These are phyloP conservation scores for Rosa persica DNA, from an alignment of 306 rosid species.

Conservation along the genomic window DNA sequence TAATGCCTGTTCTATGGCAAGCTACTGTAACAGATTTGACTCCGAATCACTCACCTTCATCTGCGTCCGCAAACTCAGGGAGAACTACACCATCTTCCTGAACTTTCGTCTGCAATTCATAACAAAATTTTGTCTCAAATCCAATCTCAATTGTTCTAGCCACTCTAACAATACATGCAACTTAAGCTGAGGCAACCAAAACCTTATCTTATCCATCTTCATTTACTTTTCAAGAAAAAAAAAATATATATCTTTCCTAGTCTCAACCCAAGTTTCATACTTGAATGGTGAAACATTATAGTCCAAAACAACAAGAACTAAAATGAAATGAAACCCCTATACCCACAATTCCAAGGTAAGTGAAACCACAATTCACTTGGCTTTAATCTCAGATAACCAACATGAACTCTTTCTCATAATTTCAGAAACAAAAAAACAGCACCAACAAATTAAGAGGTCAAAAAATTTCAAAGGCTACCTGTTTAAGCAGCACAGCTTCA, in stretches of 20 bases:
- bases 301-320: neutral
- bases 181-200: neutral
- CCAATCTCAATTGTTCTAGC: neutral
- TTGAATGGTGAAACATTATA: neutral
- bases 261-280: constrained; percentile 3
- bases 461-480: constrained; percentile 44
- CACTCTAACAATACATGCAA: neutral
- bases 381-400: neutral
- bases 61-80: constrained; percentile 83
- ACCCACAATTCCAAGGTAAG: neutral
- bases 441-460: neutral
- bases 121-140: neutral
- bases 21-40: constrained; percentile 18
- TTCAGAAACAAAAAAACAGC: neutral
- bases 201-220: neutral
- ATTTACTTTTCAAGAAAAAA: neutral
- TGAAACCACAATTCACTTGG: neutral
- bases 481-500: constrained; percentile 84
- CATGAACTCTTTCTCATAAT: neutral
- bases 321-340: neutral
- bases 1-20: neutral
- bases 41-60: constrained; percentile 54
- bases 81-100: constrained; percentile 62
- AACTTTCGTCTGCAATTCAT: constrained; percentile 39
- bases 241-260: neutral